Evolutionary conservation across 495 filamentous ascomycete genomes (phyloP), one percentile per base, ranked within the genome.

Genomic region (Collariella sp.): DNA sequence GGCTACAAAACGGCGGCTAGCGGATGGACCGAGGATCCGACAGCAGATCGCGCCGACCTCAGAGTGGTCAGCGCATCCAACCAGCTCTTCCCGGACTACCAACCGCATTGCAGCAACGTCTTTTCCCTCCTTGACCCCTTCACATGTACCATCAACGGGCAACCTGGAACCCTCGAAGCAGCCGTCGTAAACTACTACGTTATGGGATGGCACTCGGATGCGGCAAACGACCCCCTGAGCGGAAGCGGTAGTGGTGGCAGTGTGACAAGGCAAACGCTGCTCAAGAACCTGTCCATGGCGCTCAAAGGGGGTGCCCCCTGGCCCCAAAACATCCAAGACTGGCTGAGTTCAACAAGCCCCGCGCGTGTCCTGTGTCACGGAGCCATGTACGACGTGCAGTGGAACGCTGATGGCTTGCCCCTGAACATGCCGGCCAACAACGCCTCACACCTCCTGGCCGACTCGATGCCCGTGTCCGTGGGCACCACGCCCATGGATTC

Each of bases 71-170:
- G 57, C 43, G 60, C 57, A 16, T 63, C 65, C 2, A 81, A 82
- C 49, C 70, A 56, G 7, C 64, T 82, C 2, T 81, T 81, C 53
- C 52, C 72, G 1, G 79, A 83, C 59, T 83, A 72, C 46, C 64
- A 68, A 41, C 59, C 60, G 0, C 79, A 81, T 38, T 71, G 73
- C 45, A 49, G 54, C 24, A 79, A 76, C 59, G 78, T 82, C 0
- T 80, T 81, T 54, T 68, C 62, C 19, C 75, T 74, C 11, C 20
- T 76, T 6, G 79, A 81, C 59, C 65, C 63, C 20, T 76, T 81
- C 19, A 41, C 46, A 7, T 79, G 3, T 16, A 38, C 4, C 18
- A 20, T 26, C 15, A 22, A 52, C 36, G 42, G 46, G 13, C 40
- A 38, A 42, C 26, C 34, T 51, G 39, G 39, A 20, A 41, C 39